phyloP scores from a whole-genome alignment of 306 rosid species.

The Cicer bijugum region DNA sequence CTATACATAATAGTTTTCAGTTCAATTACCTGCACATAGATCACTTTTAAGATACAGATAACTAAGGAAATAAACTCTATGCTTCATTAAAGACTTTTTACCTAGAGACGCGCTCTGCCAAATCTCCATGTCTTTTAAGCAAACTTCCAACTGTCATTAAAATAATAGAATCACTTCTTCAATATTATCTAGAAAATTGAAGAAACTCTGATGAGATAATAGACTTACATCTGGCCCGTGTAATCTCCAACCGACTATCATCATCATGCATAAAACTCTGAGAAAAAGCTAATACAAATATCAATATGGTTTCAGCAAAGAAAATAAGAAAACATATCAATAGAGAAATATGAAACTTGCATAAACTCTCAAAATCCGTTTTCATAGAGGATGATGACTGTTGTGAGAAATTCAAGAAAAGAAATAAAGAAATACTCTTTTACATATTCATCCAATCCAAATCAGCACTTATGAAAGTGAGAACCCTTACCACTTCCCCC shows the following conservation, averaged over 20 bases:
- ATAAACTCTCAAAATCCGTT: neutral
- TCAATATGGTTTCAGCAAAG: slow-evolving; percentile 18
- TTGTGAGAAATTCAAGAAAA: slow-evolving; percentile 18
- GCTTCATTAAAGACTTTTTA: slow-evolving; percentile 38
- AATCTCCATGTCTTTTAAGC: slow-evolving; percentile 80
- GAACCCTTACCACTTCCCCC: slow-evolving; percentile 64
- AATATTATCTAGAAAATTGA: slow-evolving; percentile 25
- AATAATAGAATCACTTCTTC: slow-evolving; percentile 46
- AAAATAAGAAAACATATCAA: neutral
- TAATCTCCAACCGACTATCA: slow-evolving; percentile 75
- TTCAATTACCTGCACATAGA: slow-evolving; percentile 21
- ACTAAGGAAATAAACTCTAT: slow-evolving; percentile 11
- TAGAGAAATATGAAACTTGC: neutral
- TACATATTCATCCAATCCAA: slow-evolving; percentile 25
- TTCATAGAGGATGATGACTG: neutral
- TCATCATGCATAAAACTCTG: slow-evolving; percentile 79
- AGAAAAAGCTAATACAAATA: slow-evolving; percentile 36
- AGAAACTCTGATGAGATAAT: neutral
- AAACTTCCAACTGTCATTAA: slow-evolving; percentile 66
- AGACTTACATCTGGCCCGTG: slow-evolving; percentile 76
- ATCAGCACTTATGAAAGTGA: slow-evolving; percentile 26
- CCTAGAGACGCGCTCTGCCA: slow-evolving; percentile 92
- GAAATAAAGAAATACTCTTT: slow-evolving; percentile 18
- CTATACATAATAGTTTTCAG: neutral
- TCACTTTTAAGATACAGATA: slow-evolving; percentile 16